Percentiles rank a stretch among this genome's conserved stretches.
Conservation (phyloP, 1,139 yeast species). For the Ogataea hybrid region DNA sequence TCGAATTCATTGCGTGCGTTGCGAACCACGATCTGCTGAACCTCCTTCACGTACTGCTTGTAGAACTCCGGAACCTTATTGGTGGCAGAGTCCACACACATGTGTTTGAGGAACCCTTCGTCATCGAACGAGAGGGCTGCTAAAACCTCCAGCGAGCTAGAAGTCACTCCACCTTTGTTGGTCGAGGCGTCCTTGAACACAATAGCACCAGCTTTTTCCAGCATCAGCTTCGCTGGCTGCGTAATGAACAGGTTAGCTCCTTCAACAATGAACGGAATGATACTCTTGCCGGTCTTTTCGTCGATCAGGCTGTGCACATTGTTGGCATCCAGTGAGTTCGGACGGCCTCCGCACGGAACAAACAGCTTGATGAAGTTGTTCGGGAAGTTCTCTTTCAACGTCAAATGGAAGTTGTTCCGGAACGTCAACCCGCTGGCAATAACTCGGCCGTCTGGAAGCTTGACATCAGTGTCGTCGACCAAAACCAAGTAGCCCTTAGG, state of each 20-base stretch:
- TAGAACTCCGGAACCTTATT: constrained; percentile 70
- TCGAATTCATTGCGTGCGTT: constrained; percentile 88
- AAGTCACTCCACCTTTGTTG: constrained; percentile 98
- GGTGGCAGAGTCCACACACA: constrained; percentile 63
- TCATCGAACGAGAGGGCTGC: constrained; percentile 94
- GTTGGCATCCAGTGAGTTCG: constrained; percentile 89
- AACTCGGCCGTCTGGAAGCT: constrained; percentile 68
- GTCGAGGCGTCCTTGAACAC: constrained; percentile 96
- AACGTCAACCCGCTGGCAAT: constrained; percentile 85
- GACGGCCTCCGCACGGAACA: constrained; percentile 99
- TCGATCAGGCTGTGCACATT: constrained; percentile 76
- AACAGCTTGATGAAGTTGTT: constrained; percentile 66
- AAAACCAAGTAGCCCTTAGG: constrained; percentile 75
- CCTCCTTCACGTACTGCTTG: constrained; percentile 76
- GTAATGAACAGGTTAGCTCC: constrained; percentile 97
- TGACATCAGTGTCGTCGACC: constrained; percentile 81
- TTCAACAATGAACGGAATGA: constrained; percentile 88
- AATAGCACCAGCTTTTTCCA: constrained; percentile 84
- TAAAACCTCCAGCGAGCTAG: constrained; percentile 91
- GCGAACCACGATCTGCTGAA: constrained; percentile 67
- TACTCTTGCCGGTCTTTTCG: constrained; percentile 69
- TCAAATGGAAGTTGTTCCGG: constrained; percentile 87
- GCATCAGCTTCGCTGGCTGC: constrained; percentile 83
- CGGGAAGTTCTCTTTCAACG: constrained; percentile 63
- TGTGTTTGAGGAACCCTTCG: constrained; percentile 66